Base-by-base conservation (phyloP, 164 flowering plant species). In the Kingdonia uniflora region DNA sequence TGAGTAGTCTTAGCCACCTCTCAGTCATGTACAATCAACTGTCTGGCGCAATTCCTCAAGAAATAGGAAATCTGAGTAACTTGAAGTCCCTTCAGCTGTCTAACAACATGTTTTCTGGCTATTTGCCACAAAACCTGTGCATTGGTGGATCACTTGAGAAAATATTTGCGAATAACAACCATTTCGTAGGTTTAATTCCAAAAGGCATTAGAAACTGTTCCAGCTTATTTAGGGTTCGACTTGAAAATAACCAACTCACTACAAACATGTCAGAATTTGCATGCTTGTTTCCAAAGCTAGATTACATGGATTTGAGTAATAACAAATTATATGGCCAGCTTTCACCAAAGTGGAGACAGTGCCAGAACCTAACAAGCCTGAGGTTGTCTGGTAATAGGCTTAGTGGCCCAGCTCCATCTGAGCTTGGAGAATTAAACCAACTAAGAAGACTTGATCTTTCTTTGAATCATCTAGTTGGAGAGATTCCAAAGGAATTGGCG, bases 1-100 rank as follows among this genome's bases (percentile, higher is more conserved):
- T n/a, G 23, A 55, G 49, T 10, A 33, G 47, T 43, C 50, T 54
- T 6, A n/a, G n/a, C n/a, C n/a, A n/a, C n/a, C n/a, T n/a, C n/a
- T n/a, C n/a, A n/a, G n/a, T n/a, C n/a, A n/a, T n/a, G n/a, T n/a
- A n/a, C n/a, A n/a, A n/a, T n/a, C n/a, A n/a, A 37, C 10, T 37
- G 10, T 37, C 40, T 37, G 40, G 6, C 13, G 50, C 49, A n/a
- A n/a, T n/a, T n/a, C n/a, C n/a, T n/a, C n/a, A n/a, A n/a, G n/a
- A n/a, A n/a, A n/a, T n/a, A n/a, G n/a, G n/a, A n/a, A n/a, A n/a
- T n/a, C n/a, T n/a, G n/a, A n/a, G n/a, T n/a, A n/a, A n/a, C n/a
- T n/a, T n/a, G n/a, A n/a, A n/a, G n/a, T n/a, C n/a, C n/a, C n/a
- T n/a, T n/a, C n/a, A n/a, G n/a, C n/a, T n/a, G n/a, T n/a, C n/a